Base-by-base conservation (phyloP, 164 flowering plant genomes). In the Macadamia integrifolia region DNA sequence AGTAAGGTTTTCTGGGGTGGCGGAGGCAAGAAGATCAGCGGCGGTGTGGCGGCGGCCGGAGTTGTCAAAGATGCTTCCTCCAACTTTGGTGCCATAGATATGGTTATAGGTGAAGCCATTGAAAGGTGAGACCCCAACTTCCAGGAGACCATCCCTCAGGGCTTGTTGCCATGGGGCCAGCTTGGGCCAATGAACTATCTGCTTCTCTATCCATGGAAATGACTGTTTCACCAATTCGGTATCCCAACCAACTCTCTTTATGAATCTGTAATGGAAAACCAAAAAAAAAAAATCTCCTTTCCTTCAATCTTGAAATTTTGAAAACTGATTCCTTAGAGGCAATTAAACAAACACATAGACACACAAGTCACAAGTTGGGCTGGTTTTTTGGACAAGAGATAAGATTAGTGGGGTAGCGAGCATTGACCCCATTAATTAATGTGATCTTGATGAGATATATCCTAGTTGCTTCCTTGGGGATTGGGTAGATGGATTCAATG, bases 91-190 rank as follows among this genome's bases (percentile, higher is more conserved):
- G 6, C 99, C 99, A 59, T 80, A 82, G 3, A 83, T 31, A 72
- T 95, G 99, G 58, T 95, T 97, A 58, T 76, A 89, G 12, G 98
- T 90, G 80, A 85, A 91, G 0, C 99, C 99, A 72, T 95, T 95
- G 66, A 71, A 86, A 40, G 99, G 99, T 0, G 87, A 74, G 9
- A 95, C 69, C 6, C 98, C 98, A 8, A 78, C 85, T 32, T 90
- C 92, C 56, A 95, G 69, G 6, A 95, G 89, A 55, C 94, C 75
- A 55, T 86, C 88, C 65, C 83, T 85, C 6, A 90, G 53, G 0
- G 92, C 96, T 23, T 42, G 62, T 72, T 95, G 99, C 98, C 97
- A 95, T 13, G 80, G 82, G 1, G 75, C 77, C 0, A 86, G 72
- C 42, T 73, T 65, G 0, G 99, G 99, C 71, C 65, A 44, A 53